Evolutionary conservation across 176 grass and related monocot genomes (phyloP), one percentile per base, ranked within the genome.

Genomic region (Pontederia paniculata): DNA sequence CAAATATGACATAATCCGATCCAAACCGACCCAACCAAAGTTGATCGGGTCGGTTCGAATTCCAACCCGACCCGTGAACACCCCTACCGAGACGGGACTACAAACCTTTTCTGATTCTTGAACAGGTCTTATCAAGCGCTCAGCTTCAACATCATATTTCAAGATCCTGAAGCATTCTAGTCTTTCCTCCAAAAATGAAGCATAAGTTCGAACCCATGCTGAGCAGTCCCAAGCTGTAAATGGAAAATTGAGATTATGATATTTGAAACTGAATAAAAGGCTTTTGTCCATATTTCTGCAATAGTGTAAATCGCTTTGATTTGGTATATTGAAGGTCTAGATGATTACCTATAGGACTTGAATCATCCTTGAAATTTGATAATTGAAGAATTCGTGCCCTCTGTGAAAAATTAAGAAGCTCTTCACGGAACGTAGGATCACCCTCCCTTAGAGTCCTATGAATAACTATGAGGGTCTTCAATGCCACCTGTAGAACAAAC

Each of bases 331-430:
- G 25, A 41, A 67, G 49, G 17, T 9, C 55, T 3, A 77, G 72
- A 62, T 56, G 67, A 67, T 55, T 42, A 97, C 91, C 91, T 52
- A 97, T 66, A n/a, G 91, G 77, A 54, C 71, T 90, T 10, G 91
- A 97, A 52, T 97, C 77, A 66, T 97, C 91, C 80, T 97, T 97
- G 86, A 97, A 90, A 73, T 87, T 97, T 42, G 86, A 83, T 47
- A 90, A 44, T 74, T 97, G 91, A 78, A 90, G 71, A 79, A 97
- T 74, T 18, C 68, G 58, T 48, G 71, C 84, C 66, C 77, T 90
- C 70, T 97, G 86, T 16, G 91, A 87, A 71, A 97, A 97, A 63
- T 74, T 84, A 63, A 97, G 74, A 56, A 97, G 69, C 46, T 90
- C 91, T 50, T 97, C 86, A 16, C 83, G 77, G 59, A 97, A 97